Conservation (phyloP, 306 rosid species). For the Rosa lucieae region DNA sequence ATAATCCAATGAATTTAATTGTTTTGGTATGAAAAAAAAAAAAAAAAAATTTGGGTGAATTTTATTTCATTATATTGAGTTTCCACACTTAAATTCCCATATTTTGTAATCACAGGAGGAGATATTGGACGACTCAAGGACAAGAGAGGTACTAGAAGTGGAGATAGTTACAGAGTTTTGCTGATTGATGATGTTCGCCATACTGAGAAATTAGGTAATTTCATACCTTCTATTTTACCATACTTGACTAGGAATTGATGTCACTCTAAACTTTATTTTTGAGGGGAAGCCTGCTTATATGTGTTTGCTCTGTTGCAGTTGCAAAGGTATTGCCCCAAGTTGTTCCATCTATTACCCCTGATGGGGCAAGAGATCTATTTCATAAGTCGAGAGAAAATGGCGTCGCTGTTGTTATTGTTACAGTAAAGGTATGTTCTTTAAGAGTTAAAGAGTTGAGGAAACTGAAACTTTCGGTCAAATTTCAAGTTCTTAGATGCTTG, state of each 20-base stretch:
- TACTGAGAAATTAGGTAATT: slow-evolving; percentile 26
- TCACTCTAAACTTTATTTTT: not conserved
- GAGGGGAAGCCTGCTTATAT: not conserved
- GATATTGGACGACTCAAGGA: slow-evolving; percentile 27
- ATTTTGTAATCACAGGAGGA: slow-evolving; percentile 14
- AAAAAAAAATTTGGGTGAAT: no score
- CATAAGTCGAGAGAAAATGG: slow-evolving; percentile 27
- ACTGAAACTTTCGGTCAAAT: not conserved
- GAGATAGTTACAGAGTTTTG: slow-evolving; percentile 32
- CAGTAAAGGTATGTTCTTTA: slow-evolving; percentile 22
- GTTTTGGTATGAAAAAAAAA: no score
- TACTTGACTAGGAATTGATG: not conserved
- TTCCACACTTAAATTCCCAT: not conserved
- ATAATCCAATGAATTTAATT: no score
- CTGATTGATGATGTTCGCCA: slow-evolving; percentile 31
- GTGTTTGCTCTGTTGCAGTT: slow-evolving; percentile 8
- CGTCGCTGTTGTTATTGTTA: slow-evolving; percentile 18
- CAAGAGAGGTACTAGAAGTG: slow-evolving; percentile 24
- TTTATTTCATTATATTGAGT: not conserved
- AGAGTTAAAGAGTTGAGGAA: not conserved
- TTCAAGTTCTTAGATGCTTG: not conserved
- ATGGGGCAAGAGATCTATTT: slow-evolving; percentile 21
- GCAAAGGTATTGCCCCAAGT: slow-evolving; percentile 30
- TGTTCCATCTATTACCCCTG: slow-evolving; percentile 24
- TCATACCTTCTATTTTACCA: not conserved